These are phyloP conservation scores for Rhynchospora pubera DNA, from an alignment of 176 grass and related monocot genomes.

Conservation along the genomic window DNA sequence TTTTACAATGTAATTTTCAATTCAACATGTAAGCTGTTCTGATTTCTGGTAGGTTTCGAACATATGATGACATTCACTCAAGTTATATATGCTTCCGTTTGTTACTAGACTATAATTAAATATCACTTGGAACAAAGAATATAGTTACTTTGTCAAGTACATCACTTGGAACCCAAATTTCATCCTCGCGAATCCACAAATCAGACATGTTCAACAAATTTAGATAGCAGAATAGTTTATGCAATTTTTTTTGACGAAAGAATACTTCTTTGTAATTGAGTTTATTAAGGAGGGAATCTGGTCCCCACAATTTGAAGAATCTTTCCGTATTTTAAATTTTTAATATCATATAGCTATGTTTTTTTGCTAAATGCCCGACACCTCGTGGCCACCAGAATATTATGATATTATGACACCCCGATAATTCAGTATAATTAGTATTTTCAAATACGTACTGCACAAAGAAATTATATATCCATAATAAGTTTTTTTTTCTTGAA, in stretches of 20 bases:
- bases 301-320: slow-evolving; percentile 7
- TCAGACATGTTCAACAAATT: not conserved
- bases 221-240: not conserved
- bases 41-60: no score
- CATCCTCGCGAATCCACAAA: not conserved
- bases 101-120: no score
- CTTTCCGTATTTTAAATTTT: not conserved
- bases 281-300: not conserved
- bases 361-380: not conserved
- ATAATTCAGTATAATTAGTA: not conserved
- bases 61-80: no score
- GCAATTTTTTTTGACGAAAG: not conserved
- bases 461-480: no score
- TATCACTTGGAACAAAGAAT: no score
- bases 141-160: not conserved
- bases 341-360: not conserved
- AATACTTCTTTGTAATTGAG: not conserved
- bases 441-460: not conserved
- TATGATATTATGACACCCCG: not conserved
- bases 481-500: no score
- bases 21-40: no score
- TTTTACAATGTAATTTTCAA: no score
- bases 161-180: not conserved
- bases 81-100: no score
- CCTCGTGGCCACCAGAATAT: not conserved